These are phyloP conservation scores for Metrosideros polymorpha DNA, from an alignment of 441 rosid genomes.

Conservation along the genomic window DNA sequence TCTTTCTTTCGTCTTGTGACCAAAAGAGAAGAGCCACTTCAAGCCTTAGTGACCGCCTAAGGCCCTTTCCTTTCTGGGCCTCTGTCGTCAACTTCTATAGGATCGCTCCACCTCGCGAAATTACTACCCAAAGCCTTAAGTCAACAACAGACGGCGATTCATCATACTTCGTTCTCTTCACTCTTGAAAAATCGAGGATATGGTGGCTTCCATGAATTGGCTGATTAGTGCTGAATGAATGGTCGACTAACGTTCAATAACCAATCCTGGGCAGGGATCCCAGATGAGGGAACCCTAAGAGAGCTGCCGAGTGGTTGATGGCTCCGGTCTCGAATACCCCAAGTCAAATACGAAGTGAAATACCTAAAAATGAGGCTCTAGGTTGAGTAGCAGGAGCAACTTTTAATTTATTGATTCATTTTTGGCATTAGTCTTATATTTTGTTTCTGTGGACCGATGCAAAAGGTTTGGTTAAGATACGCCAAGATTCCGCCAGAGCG, in stretches of 20 bases:
- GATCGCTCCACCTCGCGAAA: neutral
- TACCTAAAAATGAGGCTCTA: too few relatives aligned
- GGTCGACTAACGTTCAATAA: neutral
- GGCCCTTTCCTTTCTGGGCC: neutral
- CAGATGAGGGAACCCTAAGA: too few relatives aligned
- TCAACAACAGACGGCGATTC: neutral
- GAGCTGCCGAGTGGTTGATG: too few relatives aligned
- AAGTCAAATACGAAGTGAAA: too few relatives aligned
- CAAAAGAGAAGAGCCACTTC: neutral
- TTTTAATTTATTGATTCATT: too few relatives aligned
- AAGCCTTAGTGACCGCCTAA: neutral
- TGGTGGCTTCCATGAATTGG: neutral
- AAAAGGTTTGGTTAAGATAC: too few relatives aligned
- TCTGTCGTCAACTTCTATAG: neutral
- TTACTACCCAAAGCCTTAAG: neutral
- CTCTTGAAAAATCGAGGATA: neutral
- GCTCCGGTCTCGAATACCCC: too few relatives aligned
- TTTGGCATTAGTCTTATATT: too few relatives aligned
- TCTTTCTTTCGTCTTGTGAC: neutral
- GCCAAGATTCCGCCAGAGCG: too few relatives aligned
- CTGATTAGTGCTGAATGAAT: neutral
- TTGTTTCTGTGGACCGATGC: too few relatives aligned
- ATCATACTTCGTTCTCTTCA: neutral
- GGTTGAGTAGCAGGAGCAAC: too few relatives aligned
- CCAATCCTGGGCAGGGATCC: neutral